These are phyloP conservation scores for Botryotinia calthae DNA, from an alignment of 2,329 filamentous ascomycete species.

Conservation along the genomic window DNA sequence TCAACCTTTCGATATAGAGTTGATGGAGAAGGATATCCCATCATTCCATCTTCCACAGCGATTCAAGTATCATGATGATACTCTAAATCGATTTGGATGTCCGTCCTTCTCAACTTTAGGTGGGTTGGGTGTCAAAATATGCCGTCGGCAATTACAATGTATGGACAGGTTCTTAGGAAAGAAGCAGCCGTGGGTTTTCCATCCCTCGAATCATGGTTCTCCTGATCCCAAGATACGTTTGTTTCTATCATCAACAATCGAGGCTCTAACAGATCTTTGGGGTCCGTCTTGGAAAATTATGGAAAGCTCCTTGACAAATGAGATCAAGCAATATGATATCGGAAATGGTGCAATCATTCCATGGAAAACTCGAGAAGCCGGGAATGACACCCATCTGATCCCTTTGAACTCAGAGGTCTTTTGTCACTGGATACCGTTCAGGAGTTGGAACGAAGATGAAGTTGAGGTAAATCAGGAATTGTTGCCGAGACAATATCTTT, in stretches of 20 bases:
- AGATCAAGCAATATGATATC: conserved; percentile 25
- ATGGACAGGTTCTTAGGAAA: conserved; percentile 1
- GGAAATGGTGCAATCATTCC: conserved; percentile 26
- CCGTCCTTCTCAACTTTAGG: background rate
- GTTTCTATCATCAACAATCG: conserved; percentile 17
- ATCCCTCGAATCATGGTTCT: background rate
- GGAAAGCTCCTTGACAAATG: background rate
- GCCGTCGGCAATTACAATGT: conserved; percentile 9
- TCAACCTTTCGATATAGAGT: conserved; percentile 12
- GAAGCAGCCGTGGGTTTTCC: conserved; percentile 11
- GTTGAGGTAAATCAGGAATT: background rate
- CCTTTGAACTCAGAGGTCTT: background rate
- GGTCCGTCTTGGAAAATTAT: conserved; percentile 22
- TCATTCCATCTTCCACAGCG: background rate
- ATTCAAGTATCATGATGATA: conserved; percentile 2
- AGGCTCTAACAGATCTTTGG: conserved; percentile 22
- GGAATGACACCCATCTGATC: too few relatives aligned
- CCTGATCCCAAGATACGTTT: background rate
- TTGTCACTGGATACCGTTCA: conserved; percentile 8
- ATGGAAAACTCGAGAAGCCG: conserved; percentile 2
- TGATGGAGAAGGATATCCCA: background rate
- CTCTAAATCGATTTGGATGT: background rate
- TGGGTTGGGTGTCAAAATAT: background rate
- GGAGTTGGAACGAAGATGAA: background rate
- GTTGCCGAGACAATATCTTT: background rate